Evolutionary conservation across 257 asterid genomes (phyloP), one percentile per base, ranked within the genome.

Genomic region (Buddleja alternifolia): DNA sequence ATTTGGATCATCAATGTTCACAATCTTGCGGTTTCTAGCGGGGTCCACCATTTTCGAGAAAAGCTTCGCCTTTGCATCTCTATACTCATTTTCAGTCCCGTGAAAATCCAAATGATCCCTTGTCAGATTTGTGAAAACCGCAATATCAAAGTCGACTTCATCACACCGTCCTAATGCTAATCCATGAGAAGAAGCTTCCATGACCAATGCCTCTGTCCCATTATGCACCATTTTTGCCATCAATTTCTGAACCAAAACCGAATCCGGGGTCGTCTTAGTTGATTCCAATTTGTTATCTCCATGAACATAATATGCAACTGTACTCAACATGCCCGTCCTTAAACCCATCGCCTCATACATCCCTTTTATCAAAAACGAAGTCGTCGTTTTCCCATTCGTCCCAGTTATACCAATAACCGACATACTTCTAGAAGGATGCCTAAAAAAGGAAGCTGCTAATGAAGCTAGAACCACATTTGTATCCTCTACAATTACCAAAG

Each of bases 321-420:
- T 80, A 75, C 94, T 93, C 82, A 93, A 70, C 96, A 93, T 87
- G 50, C 99, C 96, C 0, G 93, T 93, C 72, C 96, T 82, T 82
- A 93, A 71, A 57, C 97, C 97, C 97, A 90, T 93, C 0, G 99
- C 99, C 78, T 91, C 99, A 32, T 93, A 93, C 90, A 90, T 76
- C 50, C 90, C 82, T 72, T 90, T 90, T 5, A 90, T 73, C 78
- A 93, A 83, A 69, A 66, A 82, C 0, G 96, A 75, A 16, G 93
- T 84, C 0, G 91, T 79, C 0, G 96, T 90, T 80, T 84, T 93
- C 29, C 99, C 99, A 66, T 84, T 87, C 4, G 95, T 85, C 69
- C 99, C 99, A 0, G 90, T 66, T 55, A 90, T 76, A 67, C 99
- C 97, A 47, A 93, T 87, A 21, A 90, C 93, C 0, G 95, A 87